These are phyloP conservation scores for Boletus sensibilis DNA, from an alignment of 768 basidiomycete genomes.

Conservation along the genomic window DNA sequence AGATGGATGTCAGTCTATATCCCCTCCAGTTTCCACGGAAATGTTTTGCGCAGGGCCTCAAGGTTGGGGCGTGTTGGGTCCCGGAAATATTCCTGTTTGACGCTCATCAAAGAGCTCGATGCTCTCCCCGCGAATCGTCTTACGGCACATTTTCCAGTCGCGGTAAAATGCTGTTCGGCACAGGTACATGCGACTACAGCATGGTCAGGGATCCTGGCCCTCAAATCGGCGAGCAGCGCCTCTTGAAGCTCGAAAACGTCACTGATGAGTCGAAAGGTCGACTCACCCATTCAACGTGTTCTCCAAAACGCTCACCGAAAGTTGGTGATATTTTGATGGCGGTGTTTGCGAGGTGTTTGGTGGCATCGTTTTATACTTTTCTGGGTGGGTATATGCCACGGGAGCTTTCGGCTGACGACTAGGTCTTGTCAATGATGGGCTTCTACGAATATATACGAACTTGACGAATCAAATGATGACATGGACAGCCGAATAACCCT, in stretches of 20 bases:
- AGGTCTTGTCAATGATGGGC: too few relatives aligned
- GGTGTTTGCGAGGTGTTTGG: neutral
- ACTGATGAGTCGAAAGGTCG: neutral
- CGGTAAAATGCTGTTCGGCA: neutral
- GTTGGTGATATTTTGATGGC: slow-evolving; percentile 10
- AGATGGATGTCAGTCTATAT: slow-evolving; percentile 17
- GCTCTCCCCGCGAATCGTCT: neutral
- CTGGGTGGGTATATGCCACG: neutral
- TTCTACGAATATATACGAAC: neutral
- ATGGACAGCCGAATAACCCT: neutral
- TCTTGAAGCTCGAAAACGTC: slow-evolving; percentile 7
- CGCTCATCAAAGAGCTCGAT: slow-evolving; percentile 8
- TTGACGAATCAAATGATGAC: slow-evolving; percentile 11
- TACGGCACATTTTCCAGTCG: slow-evolving; percentile 6
- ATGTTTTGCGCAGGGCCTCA: slow-evolving; percentile 4
- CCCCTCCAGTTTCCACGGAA: neutral
- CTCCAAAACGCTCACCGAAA: slow-evolving; percentile 2
- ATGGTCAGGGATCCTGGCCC: slow-evolving; percentile 14
- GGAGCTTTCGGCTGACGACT: too few relatives aligned
- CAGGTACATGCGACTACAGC: slow-evolving; percentile 11
- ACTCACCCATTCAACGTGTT: slow-evolving; percentile 20
- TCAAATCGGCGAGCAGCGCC: slow-evolving; percentile 1
- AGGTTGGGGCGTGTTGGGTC: slow-evolving; percentile 16
- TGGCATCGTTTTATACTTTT: slow-evolving; percentile 5
- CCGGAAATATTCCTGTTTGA: slow-evolving; percentile 3